Percentiles rank a stretch among this genome's conserved stretches.
Evolutionary conservation across 768 basidiomycete species (phyloP).

Genomic region (Strobilomyces dryophilus): DNA sequence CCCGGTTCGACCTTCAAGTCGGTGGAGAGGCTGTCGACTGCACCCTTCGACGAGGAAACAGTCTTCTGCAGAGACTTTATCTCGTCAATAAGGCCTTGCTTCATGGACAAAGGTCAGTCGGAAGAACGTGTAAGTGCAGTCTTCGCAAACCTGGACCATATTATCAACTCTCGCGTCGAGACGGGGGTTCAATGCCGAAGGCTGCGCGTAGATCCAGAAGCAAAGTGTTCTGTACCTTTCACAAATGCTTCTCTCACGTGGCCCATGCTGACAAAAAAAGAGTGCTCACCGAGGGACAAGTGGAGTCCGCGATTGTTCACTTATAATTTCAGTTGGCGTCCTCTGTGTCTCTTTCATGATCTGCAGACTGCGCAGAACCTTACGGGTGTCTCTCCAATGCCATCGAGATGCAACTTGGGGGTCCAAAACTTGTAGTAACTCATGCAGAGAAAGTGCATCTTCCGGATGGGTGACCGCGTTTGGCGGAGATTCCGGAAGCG

Average conservation of each 20-base stretch:
- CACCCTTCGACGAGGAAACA: conserved; percentile 5
- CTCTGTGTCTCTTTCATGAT: conserved; percentile 71
- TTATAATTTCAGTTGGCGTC: conserved; percentile 63
- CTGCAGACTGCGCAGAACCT: conserved; percentile 75
- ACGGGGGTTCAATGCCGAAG: conserved; percentile 55
- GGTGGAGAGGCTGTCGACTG: not conserved
- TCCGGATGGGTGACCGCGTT: conserved; percentile 53
- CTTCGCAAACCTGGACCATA: conserved; percentile 71
- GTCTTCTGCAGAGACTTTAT: conserved; percentile 49
- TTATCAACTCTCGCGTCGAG: conserved; percentile 79
- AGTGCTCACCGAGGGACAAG: conserved; percentile 48
- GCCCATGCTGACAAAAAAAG: not conserved
- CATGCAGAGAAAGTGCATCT: conserved; percentile 59
- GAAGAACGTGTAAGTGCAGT: not conserved
- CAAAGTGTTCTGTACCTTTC: conserved; percentile 78
- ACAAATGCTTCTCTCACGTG: not conserved
- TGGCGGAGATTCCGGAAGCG: conserved; percentile 58
- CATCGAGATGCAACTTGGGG: conserved; percentile 72
- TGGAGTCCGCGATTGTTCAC: conserved; percentile 49
- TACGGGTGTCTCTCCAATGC: conserved; percentile 96
- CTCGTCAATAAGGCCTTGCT: conserved; percentile 82
- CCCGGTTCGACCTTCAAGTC: not conserved
- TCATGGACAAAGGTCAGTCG: conserved; percentile 7
- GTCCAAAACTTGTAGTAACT: conserved; percentile 66
- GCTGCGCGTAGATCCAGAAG: conserved; percentile 87